Evolutionary conservation across 192 early-diverging fungal genomes (phyloP), one percentile per base, ranked within the genome.

Genomic region (Gaertneriomyces semiglobifer): DNA sequence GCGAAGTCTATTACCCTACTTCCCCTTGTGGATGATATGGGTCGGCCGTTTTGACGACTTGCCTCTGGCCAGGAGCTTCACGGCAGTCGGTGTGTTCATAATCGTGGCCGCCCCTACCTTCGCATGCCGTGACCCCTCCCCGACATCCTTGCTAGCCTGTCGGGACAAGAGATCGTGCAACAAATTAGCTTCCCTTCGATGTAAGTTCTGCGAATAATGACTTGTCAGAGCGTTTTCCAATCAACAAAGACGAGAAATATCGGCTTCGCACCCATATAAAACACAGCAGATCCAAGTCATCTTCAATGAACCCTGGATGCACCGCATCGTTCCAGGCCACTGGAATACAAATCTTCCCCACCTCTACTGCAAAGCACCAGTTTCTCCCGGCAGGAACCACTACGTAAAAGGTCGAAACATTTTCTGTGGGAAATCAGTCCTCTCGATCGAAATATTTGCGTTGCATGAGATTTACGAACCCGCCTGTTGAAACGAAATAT

Each of bases 351-450:
- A 48, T 48, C 47, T 48, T 48, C n/a, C 47, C 47, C 47, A 48
- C 47, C n/a, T 48, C 47, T 48, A 48, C 47, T 8, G 47, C 47
- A 48, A 48, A 48, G 47, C 47, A 48, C 47, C 47, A 48, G 47
- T 48, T 48, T 10, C n/a, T 48, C n/a, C 47, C 47, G 47, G 47
- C 47, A n/a, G 47, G 47, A 48, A n/a, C 47, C 47, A 48, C 47
- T 48, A 48, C 47, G 47, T 48, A 48, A 48, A 48, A 48, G n/a
- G 47, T 48, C n/a, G 47, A 48, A 48, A 48, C 47, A 48, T 48
- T 48, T 10, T 48, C 47, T 48, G 47, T n/a, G 47, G 47, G n/a
- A 48, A 48, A 8, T 48, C 47, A 48, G 47, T 48, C 47, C 47
- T 48, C n/a, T 48, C 47, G 47, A 48, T 48, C 47, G 8, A 8